Conservation (phyloP, 352 stramenopile species). For the Globisporangium solare region DNA sequence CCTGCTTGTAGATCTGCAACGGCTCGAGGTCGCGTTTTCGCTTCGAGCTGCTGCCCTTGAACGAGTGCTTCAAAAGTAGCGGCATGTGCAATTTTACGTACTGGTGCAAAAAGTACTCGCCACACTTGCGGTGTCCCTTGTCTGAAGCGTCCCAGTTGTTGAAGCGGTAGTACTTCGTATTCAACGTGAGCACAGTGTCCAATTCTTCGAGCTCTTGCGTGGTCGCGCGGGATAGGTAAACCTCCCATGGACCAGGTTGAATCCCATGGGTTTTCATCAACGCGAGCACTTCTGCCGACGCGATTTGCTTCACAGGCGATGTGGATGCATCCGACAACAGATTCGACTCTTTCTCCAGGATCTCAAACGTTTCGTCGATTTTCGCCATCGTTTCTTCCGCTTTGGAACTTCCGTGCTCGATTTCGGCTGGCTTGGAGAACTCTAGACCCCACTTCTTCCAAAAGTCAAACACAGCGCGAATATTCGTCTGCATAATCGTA, state of each 20-base stretch:
- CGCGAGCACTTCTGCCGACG: conserved; percentile 55
- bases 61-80: conserved; percentile 57
- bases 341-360: conserved; percentile 50
- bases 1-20: conserved; percentile 61
- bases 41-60: conserved; percentile 39
- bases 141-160: conserved; percentile 73
- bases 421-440: conserved; percentile 33
- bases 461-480: conserved; percentile 74
- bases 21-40: conserved; percentile 52
- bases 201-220: conserved; percentile 69
- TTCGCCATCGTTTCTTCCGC: conserved; percentile 43
- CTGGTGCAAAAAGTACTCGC: conserved; percentile 81
- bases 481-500: conserved; percentile 37
- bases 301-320: conserved; percentile 60
- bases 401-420: conserved; percentile 21
- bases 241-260: conserved; percentile 71
- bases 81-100: conserved; percentile 81
- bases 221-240: conserved; percentile 67
- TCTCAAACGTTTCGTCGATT: conserved; percentile 61
- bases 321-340: conserved; percentile 54
- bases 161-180: conserved; percentile 72
- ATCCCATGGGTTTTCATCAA: conserved; percentile 81
- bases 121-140: conserved; percentile 57
- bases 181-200: conserved; percentile 56
- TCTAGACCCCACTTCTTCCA: conserved; percentile 82